phyloP scores from a whole-genome alignment of 345 rosid genomes.

The Populus alba region DNA sequence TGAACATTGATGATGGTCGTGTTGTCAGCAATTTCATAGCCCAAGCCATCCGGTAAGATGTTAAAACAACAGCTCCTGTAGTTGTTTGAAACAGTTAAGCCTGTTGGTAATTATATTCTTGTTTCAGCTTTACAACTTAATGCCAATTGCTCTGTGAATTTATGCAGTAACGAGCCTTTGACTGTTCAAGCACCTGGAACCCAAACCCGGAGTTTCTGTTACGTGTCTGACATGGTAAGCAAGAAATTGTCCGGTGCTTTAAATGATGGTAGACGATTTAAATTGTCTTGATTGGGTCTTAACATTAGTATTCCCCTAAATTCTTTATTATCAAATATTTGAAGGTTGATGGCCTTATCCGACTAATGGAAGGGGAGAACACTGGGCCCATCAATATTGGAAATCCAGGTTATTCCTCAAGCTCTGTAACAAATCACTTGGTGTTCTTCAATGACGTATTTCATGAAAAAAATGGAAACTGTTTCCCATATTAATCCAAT shows the following conservation, averaged over 20 bases:
- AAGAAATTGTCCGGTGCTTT: not conserved
- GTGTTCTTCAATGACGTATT: not conserved
- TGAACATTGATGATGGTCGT: constrained; percentile 96
- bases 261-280: not conserved
- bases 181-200: constrained; percentile 96
- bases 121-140: not conserved
- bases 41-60: constrained; percentile 77
- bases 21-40: constrained; percentile 97
- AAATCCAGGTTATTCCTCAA: constrained; percentile 52
- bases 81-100: not conserved
- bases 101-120: not conserved
- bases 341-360: constrained; percentile 90
- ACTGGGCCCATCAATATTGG: constrained; percentile 93
- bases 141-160: constrained; percentile 1
- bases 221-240: constrained; percentile 89
- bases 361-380: constrained; percentile 90
- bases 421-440: not conserved
- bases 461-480: not conserved
- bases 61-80: not conserved
- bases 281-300: not conserved
- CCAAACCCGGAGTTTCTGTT: constrained; percentile 96
- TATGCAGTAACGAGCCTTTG: constrained; percentile 67
- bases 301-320: not conserved
- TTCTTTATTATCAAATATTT: not conserved
- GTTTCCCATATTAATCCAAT: not conserved